phyloP scores from a whole-genome alignment of 1,284 basidiomycete species.

The Serendipita sp. region DNA sequence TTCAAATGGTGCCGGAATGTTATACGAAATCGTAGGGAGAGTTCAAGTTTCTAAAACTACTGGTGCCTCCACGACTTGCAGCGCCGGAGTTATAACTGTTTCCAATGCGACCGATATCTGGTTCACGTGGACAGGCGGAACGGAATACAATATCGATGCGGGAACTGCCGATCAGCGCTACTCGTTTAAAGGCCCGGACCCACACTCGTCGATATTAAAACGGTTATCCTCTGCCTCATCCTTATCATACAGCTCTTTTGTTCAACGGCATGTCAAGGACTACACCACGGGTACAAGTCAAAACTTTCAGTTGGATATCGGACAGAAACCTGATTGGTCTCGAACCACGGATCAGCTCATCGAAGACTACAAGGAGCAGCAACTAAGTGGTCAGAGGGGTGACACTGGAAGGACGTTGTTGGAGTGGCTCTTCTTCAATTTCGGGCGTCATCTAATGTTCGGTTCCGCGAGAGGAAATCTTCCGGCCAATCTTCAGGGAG shows the following conservation, averaged over 20 bases:
- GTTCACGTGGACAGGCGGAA: conserved; percentile 57
- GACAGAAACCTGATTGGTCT: conserved; percentile 37
- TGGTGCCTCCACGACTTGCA: neutral
- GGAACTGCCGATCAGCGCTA: conserved; percentile 41
- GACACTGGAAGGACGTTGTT: conserved; percentile 47
- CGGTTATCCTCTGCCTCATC: conserved; percentile 15
- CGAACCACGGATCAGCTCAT: conserved; percentile 45
- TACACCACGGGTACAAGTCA: conserved; percentile 28
- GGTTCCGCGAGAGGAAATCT: conserved; percentile 45
- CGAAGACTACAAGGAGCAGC: conserved; percentile 30
- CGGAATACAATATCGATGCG: conserved; percentile 48
- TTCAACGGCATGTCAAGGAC: conserved; percentile 37
- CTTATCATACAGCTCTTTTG: conserved; percentile 23
- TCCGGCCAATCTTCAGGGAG: conserved; percentile 60
- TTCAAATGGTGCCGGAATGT: conserved; percentile 37
- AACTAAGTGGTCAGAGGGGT: neutral
- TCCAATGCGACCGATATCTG: conserved; percentile 33
- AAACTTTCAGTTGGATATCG: conserved; percentile 41
- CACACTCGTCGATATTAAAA: conserved; percentile 33
- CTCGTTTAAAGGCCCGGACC: conserved; percentile 48
- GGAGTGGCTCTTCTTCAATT: conserved; percentile 61
- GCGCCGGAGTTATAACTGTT: conserved; percentile 43
- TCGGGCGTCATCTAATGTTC: conserved; percentile 50
- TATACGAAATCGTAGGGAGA: conserved; percentile 49
- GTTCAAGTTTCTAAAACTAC: conserved; percentile 21